Percentiles rank a stretch among this genome's conserved stretches.
Conservation (phyloP, 2,329 filamentous ascomycete genomes). For the Teratosphaeria epicoccoides region DNA sequence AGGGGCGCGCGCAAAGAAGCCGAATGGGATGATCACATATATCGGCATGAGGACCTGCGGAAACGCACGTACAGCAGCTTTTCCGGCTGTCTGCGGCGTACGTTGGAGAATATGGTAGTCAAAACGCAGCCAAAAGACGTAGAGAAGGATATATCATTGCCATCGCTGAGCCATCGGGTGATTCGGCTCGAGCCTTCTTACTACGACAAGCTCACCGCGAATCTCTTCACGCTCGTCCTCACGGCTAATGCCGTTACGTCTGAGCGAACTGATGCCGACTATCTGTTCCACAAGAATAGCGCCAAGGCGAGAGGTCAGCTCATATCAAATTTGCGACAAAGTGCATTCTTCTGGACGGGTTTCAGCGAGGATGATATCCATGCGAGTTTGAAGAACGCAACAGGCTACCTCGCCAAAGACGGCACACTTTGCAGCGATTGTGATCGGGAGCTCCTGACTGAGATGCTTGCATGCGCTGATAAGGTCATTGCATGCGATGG, state of each 20-base stretch:
- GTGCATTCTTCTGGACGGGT: slow-evolving; percentile 78
- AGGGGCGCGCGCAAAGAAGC: slow-evolving; percentile 47
- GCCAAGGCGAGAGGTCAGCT: slow-evolving; percentile 55
- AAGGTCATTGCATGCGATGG: slow-evolving; percentile 48
- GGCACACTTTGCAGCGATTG: slow-evolving; percentile 47
- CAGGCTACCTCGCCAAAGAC: slow-evolving; percentile 55
- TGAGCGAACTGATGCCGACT: slow-evolving; percentile 71
- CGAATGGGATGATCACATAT: slow-evolving; percentile 64
- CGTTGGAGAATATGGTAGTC: slow-evolving; percentile 68
- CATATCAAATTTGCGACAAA: slow-evolving; percentile 68
- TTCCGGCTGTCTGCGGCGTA: slow-evolving; percentile 51
- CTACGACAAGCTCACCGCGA: slow-evolving; percentile 73
- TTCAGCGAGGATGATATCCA: slow-evolving; percentile 54
- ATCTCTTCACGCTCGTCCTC: slow-evolving; percentile 75
- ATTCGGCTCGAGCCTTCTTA: slow-evolving; percentile 70
- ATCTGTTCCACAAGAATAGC: slow-evolving; percentile 75
- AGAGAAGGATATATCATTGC: slow-evolving; percentile 51
- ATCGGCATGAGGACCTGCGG: slow-evolving; percentile 37
- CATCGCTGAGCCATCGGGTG: slow-evolving; percentile 59
- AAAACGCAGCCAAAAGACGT: slow-evolving; percentile 69
- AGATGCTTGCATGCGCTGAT: slow-evolving; percentile 57
- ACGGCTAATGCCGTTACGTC: slow-evolving; percentile 82
- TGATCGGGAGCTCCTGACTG: slow-evolving; percentile 50
- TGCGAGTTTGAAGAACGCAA: slow-evolving; percentile 54
- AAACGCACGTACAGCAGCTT: slow-evolving; percentile 56